These are phyloP conservation scores for Neohortaea acidophila DNA, from an alignment of 495 filamentous ascomycete species.

Conservation along the genomic window DNA sequence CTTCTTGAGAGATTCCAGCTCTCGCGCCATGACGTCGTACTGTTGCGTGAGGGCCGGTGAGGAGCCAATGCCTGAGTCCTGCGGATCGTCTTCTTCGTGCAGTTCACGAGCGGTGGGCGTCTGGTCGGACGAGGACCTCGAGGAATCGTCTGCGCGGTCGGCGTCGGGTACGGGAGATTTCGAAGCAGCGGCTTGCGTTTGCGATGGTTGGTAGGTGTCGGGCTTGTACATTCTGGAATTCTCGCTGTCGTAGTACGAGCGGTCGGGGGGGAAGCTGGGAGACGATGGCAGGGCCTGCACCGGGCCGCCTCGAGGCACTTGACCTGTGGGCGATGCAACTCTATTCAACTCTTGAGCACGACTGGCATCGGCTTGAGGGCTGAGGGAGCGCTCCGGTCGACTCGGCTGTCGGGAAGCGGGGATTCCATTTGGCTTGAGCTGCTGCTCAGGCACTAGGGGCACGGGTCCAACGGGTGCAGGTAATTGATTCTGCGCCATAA, in stretches of 20 bases:
- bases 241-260: conserved; percentile 6
- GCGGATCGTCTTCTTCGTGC: conserved; percentile 10
- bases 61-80: conserved; percentile 27
- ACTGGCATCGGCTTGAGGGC: conserved; percentile 3
- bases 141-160: not conserved
- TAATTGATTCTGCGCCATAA: conserved; percentile 7
- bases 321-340: not conserved
- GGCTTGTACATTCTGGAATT: conserved; percentile 3
- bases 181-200: conserved; percentile 2
- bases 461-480: conserved; percentile 14
- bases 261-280: conserved; percentile 5
- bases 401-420: conserved; percentile 12
- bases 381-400: conserved; percentile 9
- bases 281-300: not conserved
- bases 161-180: not conserved
- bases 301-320: not conserved
- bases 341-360: conserved; percentile 6
- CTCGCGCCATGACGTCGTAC: conserved; percentile 50
- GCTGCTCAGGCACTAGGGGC: conserved; percentile 9
- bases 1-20: conserved; percentile 66
- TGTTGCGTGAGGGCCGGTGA: conserved; percentile 27
- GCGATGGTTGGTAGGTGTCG: conserved; percentile 13
- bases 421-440: conserved; percentile 4
- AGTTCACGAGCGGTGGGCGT: conserved; percentile 8
- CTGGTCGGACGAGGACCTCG: not conserved